A percentile compares a stretch with the other conserved stretches of the same genome.
These are phyloP conservation scores for Lonicera japonica DNA, from an alignment of 129 eudicot genomes.

Conservation along the genomic window DNA sequence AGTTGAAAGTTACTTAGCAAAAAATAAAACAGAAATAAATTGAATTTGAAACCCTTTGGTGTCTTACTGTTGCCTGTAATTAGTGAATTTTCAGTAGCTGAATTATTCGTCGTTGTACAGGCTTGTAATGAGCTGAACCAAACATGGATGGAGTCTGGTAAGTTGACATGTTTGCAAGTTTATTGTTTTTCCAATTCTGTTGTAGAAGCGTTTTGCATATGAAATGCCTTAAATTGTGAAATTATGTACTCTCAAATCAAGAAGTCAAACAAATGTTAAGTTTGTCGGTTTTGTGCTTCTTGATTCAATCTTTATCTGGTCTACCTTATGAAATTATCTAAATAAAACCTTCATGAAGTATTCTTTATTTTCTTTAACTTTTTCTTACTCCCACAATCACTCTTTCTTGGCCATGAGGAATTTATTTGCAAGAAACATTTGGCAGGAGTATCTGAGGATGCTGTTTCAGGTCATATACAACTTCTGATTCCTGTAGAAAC, in stretches of 20 bases:
- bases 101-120: constrained; percentile 33
- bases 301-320: too few relatives aligned
- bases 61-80: not conserved
- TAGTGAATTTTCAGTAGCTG: constrained; percentile 9
- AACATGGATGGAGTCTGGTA: constrained; percentile 99
- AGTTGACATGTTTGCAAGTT: constrained; percentile 7
- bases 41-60: not conserved
- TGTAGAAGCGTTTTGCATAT: too few relatives aligned
- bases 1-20: not conserved
- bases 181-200: not conserved
- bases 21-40: too few relatives aligned
- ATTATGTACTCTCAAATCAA: too few relatives aligned
- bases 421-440: constrained; percentile 7
- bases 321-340: too few relatives aligned
- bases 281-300: too few relatives aligned
- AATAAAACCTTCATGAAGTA: too few relatives aligned
- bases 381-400: too few relatives aligned
- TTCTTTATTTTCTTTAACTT: too few relatives aligned
- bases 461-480: constrained; percentile 98
- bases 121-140: constrained; percentile 97
- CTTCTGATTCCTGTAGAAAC: constrained; percentile 94
- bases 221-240: too few relatives aligned
- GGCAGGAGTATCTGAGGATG: constrained; percentile 96
- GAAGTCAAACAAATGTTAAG: too few relatives aligned
- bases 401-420: too few relatives aligned